Base-by-base conservation (phyloP, 2,329 filamentous ascomycete species). In the Parastagonospora nodorum region DNA sequence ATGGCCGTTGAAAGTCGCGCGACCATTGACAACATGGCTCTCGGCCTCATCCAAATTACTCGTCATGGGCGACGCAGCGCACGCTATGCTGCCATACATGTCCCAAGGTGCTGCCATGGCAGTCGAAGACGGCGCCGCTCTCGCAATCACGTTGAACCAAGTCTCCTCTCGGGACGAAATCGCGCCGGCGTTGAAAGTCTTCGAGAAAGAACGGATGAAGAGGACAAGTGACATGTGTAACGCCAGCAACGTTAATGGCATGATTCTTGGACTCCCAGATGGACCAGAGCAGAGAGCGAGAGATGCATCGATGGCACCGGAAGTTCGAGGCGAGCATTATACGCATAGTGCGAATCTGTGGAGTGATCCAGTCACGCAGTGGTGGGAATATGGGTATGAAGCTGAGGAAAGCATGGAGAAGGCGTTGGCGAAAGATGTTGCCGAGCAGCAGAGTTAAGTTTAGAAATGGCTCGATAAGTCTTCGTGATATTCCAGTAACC, bases 71-170 rank as follows among this genome's bases (percentile, higher is more conserved):
- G 64, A 67, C 38, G 62, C 64, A 9, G 61, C 59, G 5, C 64
- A 67, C 37, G 51, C 64, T 4, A 64, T 64, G 58, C 35, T 67
- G 8, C 63, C 64, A 2, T 67, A 63, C 49, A 61, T 66, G 60
- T 55, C 55, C 1, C 55, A 63, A 42, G 63, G 87, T 0, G 87
- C 86, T 11, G 87, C 87, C 61, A 84, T 82, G 2, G 82, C 83
- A 0, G 75, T 89, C 0, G 87, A 89, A 64, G 87, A 89, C 45
- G 86, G 85, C 0, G 84, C 85, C 0, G 84, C 86, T 0, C 71
- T 89, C 0, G 86, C 86, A 1, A 75, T 52, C 3, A 66, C 66
- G 0, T 55, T 80, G 2, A 57, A 51, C 10, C 54, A 71, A 0
- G 63, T 78, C 3, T 37, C 33, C 0, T 57, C 61, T 0, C 10